Evolutionary conservation across 768 basidiomycete genomes (phyloP), one percentile per base, ranked within the genome.

Genomic region (Russula dissimulans): DNA sequence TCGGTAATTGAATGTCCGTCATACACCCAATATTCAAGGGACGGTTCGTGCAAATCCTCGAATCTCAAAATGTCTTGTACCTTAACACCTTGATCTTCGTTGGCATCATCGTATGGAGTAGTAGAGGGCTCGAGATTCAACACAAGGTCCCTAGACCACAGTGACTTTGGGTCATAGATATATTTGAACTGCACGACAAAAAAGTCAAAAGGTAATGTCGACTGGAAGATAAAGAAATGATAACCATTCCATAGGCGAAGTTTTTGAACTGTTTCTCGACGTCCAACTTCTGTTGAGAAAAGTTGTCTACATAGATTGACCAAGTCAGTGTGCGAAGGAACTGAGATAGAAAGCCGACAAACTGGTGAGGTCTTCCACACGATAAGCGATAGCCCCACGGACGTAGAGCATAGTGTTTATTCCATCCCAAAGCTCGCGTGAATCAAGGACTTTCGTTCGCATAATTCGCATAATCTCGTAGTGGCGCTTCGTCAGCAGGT

Each of bases 251-350:
- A 26, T 26, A 26, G 22, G 22, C 22, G 2, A 26, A 26, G 22
- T 26, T 26, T 26, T 1, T 26, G 22, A 26, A 26, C 22, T 26
- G 22, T 26, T 26, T 26, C 22, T 26, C 22, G 22, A 26, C 22
- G 42, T 68, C 58, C 4, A 63, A 38, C 51, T 51, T 63, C 31
- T 63, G 67, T 18, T 68, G 64, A 17, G 34, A 45, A 44, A 69
- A 69, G 17, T 58, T 63, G 11, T 50, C 67, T 68, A 41, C 22
- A 26, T 26, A 26, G 18, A 36, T 5, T 2, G 31, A 43, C 15
- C 18, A 12, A 15, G 34, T 46, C 53, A 44, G 34, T 26, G 22
- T 43, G 10, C 14, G 17, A 8, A 3, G 10, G 1, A 3, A 17
- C 38, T 8, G 8, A n/a, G 6, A 17, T 17, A 34, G 3, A 17